Evolutionary conservation across 495 filamentous ascomycete genomes (phyloP).

Genomic region (Penicillium cinerascens): DNA sequence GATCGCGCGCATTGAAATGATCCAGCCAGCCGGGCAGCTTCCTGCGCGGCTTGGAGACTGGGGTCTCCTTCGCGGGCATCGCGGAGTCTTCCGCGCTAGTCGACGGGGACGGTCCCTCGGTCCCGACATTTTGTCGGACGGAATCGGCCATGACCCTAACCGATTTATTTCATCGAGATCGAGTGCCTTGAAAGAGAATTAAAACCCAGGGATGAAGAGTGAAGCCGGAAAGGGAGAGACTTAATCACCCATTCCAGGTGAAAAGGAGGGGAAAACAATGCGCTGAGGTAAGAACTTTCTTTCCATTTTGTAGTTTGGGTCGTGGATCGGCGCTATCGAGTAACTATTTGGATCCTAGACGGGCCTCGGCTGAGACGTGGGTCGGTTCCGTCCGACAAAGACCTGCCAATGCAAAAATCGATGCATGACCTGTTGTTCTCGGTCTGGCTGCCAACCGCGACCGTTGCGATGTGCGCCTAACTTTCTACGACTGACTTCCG

Average conservation of each 20-base stretch:
- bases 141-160: slow-evolving; percentile 8
- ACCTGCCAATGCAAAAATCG: not conserved
- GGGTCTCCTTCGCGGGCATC: not conserved
- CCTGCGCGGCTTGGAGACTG: slow-evolving; percentile 7
- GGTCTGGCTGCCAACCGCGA: not conserved
- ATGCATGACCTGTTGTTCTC: not conserved
- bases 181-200: not conserved
- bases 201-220: not conserved
- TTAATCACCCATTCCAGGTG: not conserved
- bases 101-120: slow-evolving; percentile 2
- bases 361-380: not conserved
- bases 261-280: not conserved
- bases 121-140: slow-evolving; percentile 7
- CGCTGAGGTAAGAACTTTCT: slow-evolving; percentile 8
- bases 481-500: not conserved
- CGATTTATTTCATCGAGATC: not conserved
- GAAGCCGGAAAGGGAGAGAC: not conserved
- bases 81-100: slow-evolving; percentile 6
- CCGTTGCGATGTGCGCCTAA: not conserved
- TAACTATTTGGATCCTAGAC: slow-evolving; percentile 6
- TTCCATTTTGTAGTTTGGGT: not conserved
- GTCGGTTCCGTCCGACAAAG: not conserved
- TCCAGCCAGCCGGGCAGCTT: slow-evolving; percentile 37
- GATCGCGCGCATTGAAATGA: slow-evolving; percentile 44
- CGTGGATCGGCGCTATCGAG: slow-evolving; percentile 18